Evolutionary conservation across 768 basidiomycete genomes (phyloP), one percentile per base, ranked within the genome.

Genomic region (Auricularia auricula-judae): DNA sequence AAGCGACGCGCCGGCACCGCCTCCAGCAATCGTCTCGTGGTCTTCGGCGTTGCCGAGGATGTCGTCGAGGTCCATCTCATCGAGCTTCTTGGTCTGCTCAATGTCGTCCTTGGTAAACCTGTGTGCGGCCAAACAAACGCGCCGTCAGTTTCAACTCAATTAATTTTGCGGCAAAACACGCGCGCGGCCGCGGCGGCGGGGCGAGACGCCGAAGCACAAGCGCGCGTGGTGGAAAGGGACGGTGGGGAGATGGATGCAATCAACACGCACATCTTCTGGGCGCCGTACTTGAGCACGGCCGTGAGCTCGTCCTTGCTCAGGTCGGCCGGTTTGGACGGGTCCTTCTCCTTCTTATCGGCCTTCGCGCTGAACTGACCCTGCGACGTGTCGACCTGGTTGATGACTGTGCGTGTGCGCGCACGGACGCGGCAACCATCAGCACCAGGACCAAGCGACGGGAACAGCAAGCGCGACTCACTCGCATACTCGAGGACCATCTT

Each of bases 401-500:
- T 98, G 79, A 99, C 94, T 97, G 74, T n/a, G 14, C 54, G 39
- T 35, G 51, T 18, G 68, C 47, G 47, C 18, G 21, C 47, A 18
- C 21, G 47, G 47, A 18, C 47, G 21, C 18, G 18, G 47, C 47
- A 51, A 42, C 39, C 39, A 42, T 42, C 39, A 42, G 39, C 39
- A 42, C 39, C 47, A 18, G 21, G 18, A 42, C 39, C 47, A 18
- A 18, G 18, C 47, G 18, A 51, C 47, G 21, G 18, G 47, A 16
- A 21, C 47, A 21, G 18, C 18, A 51, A 51, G 21, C 3, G 33
- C 18, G 35, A 89, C 94, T 73, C 76, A 98, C 95, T 98, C 53
- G 97, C 97, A 80, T 98, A 97, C 75, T 99, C 97, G 67, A 99
- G 80, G 54, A 98, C 93, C 97, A 98, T 98, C 80, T 99, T 98